These are phyloP conservation scores for Pleurostoma richardsiae DNA, from an alignment of 2,329 filamentous ascomycete species.

Conservation along the genomic window DNA sequence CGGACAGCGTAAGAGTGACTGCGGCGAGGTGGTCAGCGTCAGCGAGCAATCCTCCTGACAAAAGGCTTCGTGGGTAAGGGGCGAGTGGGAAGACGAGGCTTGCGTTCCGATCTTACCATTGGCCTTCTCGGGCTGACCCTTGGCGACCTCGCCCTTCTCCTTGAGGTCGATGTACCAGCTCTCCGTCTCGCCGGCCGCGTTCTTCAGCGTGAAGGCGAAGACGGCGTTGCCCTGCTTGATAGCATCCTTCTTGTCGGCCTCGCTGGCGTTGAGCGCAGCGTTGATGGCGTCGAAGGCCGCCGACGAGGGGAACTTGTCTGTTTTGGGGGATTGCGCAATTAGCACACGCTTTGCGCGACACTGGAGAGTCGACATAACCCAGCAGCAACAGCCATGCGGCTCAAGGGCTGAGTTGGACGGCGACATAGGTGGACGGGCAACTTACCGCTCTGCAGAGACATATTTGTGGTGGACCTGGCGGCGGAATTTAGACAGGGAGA, in stretches of 20 bases:
- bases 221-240: slow-evolving; percentile 84
- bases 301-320: slow-evolving; percentile 84
- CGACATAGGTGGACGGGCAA: neutral
- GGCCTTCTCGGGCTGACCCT: slow-evolving; percentile 75
- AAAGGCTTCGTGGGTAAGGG: no score
- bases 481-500: no score
- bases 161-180: slow-evolving; percentile 97
- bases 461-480: neutral
- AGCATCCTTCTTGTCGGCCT: slow-evolving; percentile 72
- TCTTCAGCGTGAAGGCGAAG: slow-evolving; percentile 92
- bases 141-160: slow-evolving; percentile 75
- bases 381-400: no score
- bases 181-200: slow-evolving; percentile 70
- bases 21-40: neutral
- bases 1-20: slow-evolving; percentile 84
- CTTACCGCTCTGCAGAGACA: neutral
- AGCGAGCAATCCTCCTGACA: neutral
- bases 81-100: slow-evolving; percentile 20
- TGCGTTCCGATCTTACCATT: slow-evolving; percentile 50
- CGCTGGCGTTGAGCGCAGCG: slow-evolving; percentile 59
- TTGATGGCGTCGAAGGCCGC: slow-evolving; percentile 88
- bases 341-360: neutral
- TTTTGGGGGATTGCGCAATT: neutral
- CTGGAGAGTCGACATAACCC: neutral
- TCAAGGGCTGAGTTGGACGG: no score